phyloP scores from a whole-genome alignment of 495 filamentous ascomycete species.

The Niebla homalea region DNA sequence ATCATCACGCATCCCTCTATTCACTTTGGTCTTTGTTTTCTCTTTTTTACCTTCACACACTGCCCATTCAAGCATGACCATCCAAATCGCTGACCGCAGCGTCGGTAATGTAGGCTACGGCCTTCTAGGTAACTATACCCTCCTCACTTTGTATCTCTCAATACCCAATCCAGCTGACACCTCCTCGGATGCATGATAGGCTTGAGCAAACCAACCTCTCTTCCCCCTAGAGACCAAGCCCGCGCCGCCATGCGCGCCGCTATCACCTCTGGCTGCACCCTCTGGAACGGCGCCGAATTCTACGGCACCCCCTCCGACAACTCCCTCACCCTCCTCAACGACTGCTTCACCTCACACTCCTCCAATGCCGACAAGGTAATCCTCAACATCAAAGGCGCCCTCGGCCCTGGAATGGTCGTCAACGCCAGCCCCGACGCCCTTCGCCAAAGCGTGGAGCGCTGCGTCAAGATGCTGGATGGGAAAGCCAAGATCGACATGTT shows the following conservation, averaged over 20 bases:
- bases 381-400: conserved; percentile 44
- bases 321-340: conserved; percentile 39
- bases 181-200: conserved; percentile 27
- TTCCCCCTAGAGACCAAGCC: conserved; percentile 41
- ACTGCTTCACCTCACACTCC: conserved; percentile 46
- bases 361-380: conserved; percentile 45
- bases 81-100: conserved; percentile 32
- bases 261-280: conserved; percentile 47
- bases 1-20: too few relatives aligned
- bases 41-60: too few relatives aligned
- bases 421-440: conserved; percentile 50
- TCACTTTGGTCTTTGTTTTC: too few relatives aligned
- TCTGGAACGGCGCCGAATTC: conserved; percentile 73
- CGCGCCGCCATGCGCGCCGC: conserved; percentile 55
- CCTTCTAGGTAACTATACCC: conserved; percentile 30
- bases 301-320: conserved; percentile 61
- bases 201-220: conserved; percentile 53
- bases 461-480: conserved; percentile 40
- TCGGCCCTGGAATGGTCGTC: conserved; percentile 25
- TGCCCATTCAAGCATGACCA: background rate
- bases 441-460: conserved; percentile 51
- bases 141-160: background rate
- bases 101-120: conserved; percentile 39
- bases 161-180: background rate
- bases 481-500: conserved; percentile 74